These are phyloP conservation scores for Selaginella moellendorffii DNA, from an alignment of 75 land plant species.

Conservation along the genomic window DNA sequence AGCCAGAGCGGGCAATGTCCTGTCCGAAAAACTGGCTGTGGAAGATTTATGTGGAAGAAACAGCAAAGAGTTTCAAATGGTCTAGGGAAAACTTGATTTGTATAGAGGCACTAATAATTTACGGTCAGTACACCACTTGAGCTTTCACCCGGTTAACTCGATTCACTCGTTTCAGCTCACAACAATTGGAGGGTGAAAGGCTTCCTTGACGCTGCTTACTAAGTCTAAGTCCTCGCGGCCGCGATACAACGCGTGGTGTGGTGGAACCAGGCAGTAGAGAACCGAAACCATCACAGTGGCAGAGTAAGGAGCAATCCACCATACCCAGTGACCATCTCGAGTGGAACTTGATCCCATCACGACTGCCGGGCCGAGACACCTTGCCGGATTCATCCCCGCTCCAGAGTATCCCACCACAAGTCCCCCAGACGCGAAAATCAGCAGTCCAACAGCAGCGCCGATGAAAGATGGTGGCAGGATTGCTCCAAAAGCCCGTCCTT, in stretches of 20 bases:
- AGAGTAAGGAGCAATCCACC: slow-evolving; percentile 9
- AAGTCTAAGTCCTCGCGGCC: background rate
- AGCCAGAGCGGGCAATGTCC: too few relatives aligned
- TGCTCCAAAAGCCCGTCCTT: background rate
- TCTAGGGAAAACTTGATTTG: too few relatives aligned
- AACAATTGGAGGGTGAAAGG: too few relatives aligned
- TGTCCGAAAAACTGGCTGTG: too few relatives aligned
- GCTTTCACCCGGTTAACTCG: too few relatives aligned
- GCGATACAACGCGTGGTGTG: slow-evolving; percentile 14
- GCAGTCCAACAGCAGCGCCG: slow-evolving; percentile 13
- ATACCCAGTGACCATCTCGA: slow-evolving; percentile 18
- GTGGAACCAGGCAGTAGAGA: slow-evolving; percentile 10
- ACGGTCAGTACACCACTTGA: too few relatives aligned
- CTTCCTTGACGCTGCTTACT: too few relatives aligned
- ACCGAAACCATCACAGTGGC: background rate
- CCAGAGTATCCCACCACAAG: slow-evolving; percentile 9
- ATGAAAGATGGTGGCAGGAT: slow-evolving; percentile 5
- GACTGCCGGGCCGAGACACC: slow-evolving; percentile 21
- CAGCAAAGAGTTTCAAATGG: too few relatives aligned
- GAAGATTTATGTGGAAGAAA: too few relatives aligned
- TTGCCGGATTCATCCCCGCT: slow-evolving; percentile 14
- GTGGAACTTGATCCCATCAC: slow-evolving; percentile 12
- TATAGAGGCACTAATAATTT: too few relatives aligned
- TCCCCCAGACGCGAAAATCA: slow-evolving; percentile 7
- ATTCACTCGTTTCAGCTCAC: too few relatives aligned